Evolutionary conservation across 257 asterid genomes (phyloP).

Genomic region (Lycium barbarum): DNA sequence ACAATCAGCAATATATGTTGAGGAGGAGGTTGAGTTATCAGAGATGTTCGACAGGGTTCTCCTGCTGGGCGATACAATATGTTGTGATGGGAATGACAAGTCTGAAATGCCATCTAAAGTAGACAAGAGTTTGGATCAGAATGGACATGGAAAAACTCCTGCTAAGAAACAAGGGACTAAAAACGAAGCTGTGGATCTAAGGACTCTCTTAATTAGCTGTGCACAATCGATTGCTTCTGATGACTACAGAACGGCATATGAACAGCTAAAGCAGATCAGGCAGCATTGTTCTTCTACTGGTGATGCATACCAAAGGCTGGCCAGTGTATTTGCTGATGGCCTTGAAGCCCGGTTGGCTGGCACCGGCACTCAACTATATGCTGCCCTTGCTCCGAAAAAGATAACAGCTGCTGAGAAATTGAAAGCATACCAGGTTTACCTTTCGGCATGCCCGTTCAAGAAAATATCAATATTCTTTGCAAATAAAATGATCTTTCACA

Average conservation of each 20-base stretch:
- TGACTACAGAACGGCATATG: constrained; percentile 72
- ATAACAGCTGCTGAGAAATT: constrained; percentile 76
- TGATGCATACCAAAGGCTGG: constrained; percentile 80
- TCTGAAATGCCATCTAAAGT: constrained; percentile 32
- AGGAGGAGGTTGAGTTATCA: constrained; percentile 71
- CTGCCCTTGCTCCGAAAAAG: constrained; percentile 60
- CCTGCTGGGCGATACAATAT: constrained; percentile 55
- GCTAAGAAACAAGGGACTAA: constrained; percentile 50
- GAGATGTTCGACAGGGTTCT: constrained; percentile 86
- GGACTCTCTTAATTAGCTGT: constrained; percentile 76
- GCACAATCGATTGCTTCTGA: constrained; percentile 84
- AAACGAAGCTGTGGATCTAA: constrained; percentile 70
- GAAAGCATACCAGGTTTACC: constrained; percentile 80
- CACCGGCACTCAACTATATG: constrained; percentile 73
- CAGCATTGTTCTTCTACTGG: constrained; percentile 73
- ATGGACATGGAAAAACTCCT: constrained; percentile 48
- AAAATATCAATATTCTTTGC: constrained; percentile 66
- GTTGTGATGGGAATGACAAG: constrained; percentile 28
- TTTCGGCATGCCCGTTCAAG: constrained; percentile 80
- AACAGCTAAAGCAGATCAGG: constrained; percentile 73
- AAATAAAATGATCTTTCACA: constrained; percentile 56
- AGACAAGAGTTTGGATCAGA: constrained; percentile 41
- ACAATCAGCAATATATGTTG: constrained; percentile 70
- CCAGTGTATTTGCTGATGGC: constrained; percentile 68
- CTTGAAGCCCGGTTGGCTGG: constrained; percentile 89